Percentiles rank a stretch among this genome's conserved stretches.
Evolutionary conservation across 2,329 filamentous ascomycete species (phyloP).

Genomic region (Colletotrichum sp.): DNA sequence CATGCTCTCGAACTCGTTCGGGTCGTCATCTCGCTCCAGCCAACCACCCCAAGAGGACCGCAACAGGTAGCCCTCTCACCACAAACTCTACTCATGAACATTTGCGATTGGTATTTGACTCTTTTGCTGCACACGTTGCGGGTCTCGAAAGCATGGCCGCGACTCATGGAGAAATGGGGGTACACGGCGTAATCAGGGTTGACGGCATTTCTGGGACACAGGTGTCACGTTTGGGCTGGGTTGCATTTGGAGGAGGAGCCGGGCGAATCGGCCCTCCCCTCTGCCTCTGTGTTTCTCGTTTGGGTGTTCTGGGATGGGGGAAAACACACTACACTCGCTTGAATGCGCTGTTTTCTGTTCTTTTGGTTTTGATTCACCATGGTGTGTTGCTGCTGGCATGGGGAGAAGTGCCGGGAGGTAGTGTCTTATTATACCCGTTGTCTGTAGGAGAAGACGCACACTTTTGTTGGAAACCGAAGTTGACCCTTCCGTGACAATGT

Average conservation of each 20-base stretch:
- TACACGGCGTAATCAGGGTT: slow-evolving; percentile 10
- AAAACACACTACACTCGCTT: slow-evolving; percentile 17
- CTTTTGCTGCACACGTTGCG: not conserved
- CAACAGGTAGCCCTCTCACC: not conserved
- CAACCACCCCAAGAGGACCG: slow-evolving; percentile 15
- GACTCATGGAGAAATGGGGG: not conserved
- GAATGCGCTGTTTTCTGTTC: not conserved
- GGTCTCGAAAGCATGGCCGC: not conserved
- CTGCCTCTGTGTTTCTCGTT: not conserved
- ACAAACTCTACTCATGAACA: not conserved
- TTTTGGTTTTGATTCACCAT: not conserved
- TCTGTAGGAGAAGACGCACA: not conserved
- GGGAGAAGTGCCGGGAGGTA: not conserved
- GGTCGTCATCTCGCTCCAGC: slow-evolving; percentile 5
- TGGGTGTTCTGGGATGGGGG: not conserved
- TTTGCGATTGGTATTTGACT: not conserved
- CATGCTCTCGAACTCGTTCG: slow-evolving; percentile 36
- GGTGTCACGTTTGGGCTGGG: not conserved
- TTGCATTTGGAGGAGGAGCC: not conserved
- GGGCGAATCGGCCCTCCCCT: not conserved
- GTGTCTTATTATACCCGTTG: slow-evolving; percentile 21
- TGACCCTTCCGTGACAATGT: not conserved
- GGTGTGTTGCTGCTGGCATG: not conserved
- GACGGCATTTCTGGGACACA: not conserved
- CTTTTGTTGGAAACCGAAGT: slow-evolving; percentile 8